Base-by-base conservation (phyloP, 1,284 basidiomycete species). In the Boletus austroedulis region DNA sequence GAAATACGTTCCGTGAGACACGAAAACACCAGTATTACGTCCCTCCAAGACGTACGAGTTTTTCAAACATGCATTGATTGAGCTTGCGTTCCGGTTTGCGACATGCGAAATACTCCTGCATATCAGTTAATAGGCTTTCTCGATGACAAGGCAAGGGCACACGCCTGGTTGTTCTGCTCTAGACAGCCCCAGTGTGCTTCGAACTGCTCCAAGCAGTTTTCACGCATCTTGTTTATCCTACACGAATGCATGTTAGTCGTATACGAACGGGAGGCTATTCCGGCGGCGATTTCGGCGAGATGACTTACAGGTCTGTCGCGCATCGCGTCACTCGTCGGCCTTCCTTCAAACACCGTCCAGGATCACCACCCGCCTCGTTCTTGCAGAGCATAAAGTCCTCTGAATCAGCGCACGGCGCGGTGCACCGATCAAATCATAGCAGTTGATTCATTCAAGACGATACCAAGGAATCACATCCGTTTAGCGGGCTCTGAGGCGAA, bases 361-460 rank as follows among this genome's bases (percentile, higher is more conserved):
- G 94, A 73, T 98, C 89, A 56, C 80, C 59, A 24, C 84, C 82
- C 73, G 85, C 89, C 80, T 98, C 95, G 50, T 85, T 80, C 80
- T 99, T 99, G 85, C 97, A 99, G 57, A 98, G 89, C 94, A 99
- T 98, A 72, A 98, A 99, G 80, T 99, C 96, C 85, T 98, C 95
- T 97, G 71, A 59, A 56, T 54, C 58, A 32, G 17, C 34, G 34
- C 7, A 36, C 11, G 34, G 23, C 14, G 38, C 55, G 23, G 21
- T 49, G 24, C 43, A 45, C n/a, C 50, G 31, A 50, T 55, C 26
- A 50, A 24, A 31, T 38, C 41, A 24, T 23, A 9, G 23, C n/a
- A 28, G 19, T 34, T 32, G 2, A 23, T 28, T n/a, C 53, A 59
- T 58, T 38, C 28, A 52, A 36, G n/a, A 46, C 47, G 26, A 44